A percentile compares a stretch with the other conserved stretches of the same genome.
phyloP scores from a whole-genome alignment of 1,284 basidiomycete species.

The Microbotryum scabiosae region DNA sequence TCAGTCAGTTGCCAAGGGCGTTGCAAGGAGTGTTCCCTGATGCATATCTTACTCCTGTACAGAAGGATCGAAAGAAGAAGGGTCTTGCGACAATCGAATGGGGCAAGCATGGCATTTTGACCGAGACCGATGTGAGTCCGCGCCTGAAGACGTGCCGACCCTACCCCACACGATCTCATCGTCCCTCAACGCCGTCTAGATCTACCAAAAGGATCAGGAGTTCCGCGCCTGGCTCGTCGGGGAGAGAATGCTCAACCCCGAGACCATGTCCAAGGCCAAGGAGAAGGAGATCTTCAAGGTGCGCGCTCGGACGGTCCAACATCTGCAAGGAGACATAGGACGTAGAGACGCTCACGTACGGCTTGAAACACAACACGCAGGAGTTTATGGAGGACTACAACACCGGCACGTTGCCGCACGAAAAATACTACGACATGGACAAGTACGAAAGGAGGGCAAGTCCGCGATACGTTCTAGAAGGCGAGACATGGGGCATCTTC shows the following conservation, averaged over 20 bases:
- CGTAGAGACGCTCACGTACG: no score
- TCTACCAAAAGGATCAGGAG: slow-evolving; percentile 69
- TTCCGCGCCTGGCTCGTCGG: slow-evolving; percentile 84
- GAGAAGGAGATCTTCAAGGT: slow-evolving; percentile 65
- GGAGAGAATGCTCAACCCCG: slow-evolving; percentile 73
- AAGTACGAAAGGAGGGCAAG: slow-evolving; percentile 45
- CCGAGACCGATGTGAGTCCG: slow-evolving; percentile 59
- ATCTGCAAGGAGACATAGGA: neutral
- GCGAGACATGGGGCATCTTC: neutral
- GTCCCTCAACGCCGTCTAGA: slow-evolving; percentile 28
- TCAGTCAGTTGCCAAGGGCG: neutral
- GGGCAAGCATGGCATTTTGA: slow-evolving; percentile 80
- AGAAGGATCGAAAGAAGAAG: slow-evolving; percentile 44
- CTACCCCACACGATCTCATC: neutral
- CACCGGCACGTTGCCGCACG: slow-evolving; percentile 64
- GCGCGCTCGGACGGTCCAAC: neutral
- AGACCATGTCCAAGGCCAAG: slow-evolving; percentile 70
- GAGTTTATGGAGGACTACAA: slow-evolving; percentile 66
- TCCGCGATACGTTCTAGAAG: neutral
- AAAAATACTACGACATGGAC: slow-evolving; percentile 83
- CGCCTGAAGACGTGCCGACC: neutral
- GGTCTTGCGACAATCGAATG: slow-evolving; percentile 57
- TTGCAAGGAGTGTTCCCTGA: neutral
- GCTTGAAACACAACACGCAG: no score
- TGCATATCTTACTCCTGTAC: neutral